phyloP scores from a whole-genome alignment of 169 alveolate genomes.

The Babesia divergens region DNA sequence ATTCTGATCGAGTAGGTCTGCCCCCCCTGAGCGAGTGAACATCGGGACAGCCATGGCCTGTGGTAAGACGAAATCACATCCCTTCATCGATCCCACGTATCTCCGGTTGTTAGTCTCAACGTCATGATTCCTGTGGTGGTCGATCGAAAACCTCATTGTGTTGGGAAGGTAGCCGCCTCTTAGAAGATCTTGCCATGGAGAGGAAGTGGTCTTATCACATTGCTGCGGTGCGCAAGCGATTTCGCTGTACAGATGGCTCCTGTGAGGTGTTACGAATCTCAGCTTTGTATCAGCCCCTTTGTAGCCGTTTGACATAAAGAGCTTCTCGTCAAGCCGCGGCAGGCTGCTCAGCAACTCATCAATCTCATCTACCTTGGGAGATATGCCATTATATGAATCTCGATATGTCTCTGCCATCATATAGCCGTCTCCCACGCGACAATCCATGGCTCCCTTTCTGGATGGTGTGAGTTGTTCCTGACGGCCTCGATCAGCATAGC shows the following conservation, averaged over 20 bases:
- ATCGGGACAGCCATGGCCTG: neutral
- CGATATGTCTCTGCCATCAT: too few relatives aligned
- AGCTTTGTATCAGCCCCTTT: neutral
- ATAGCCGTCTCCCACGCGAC: too few relatives aligned
- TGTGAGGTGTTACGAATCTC: neutral
- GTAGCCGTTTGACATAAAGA: neutral
- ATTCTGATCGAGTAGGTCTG: neutral
- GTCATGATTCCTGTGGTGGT: neutral
- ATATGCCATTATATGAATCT: too few relatives aligned
- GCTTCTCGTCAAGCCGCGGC: neutral
- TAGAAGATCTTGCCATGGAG: neutral
- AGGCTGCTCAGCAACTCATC: conserved; percentile 4
- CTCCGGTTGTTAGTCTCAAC: neutral
- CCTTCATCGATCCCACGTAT: conserved; percentile 20
- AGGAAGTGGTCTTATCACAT: neutral
- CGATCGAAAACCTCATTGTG: conserved; percentile 4
- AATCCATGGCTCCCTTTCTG: too few relatives aligned
- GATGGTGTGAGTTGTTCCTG: too few relatives aligned
- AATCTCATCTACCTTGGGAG: neutral
- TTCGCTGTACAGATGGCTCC: neutral
- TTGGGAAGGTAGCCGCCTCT: conserved; percentile 19
- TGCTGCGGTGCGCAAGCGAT: neutral
- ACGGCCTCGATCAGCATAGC: neutral
- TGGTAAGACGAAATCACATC: conserved; percentile 15
- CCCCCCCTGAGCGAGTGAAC: neutral